Evolutionary conservation across 2,329 filamentous ascomycete species (phyloP).

Genomic region (Alternaria panax): DNA sequence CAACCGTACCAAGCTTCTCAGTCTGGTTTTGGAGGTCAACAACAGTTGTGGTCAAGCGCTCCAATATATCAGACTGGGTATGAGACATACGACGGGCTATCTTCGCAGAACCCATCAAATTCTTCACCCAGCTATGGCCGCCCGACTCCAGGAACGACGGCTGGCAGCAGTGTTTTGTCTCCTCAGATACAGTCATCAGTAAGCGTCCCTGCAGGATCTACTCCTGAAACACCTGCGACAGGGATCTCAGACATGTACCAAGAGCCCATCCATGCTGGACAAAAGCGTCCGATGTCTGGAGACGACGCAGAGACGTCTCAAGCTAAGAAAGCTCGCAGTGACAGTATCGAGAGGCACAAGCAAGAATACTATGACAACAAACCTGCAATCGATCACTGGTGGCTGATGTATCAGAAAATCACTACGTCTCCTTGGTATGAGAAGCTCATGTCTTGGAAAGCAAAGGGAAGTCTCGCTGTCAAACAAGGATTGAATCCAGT

Average conservation of each 20-base stretch:
- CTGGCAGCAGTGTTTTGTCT: too few relatives aligned
- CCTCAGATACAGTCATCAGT: too few relatives aligned
- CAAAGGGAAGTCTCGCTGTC: not conserved
- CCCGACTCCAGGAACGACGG: too few relatives aligned
- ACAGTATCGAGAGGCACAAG: not conserved
- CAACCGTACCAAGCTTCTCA: not conserved
- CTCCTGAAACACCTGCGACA: not conserved
- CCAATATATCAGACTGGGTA: too few relatives aligned
- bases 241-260: not conserved
- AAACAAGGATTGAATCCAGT: not conserved
- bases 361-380: not conserved
- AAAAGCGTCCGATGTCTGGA: not conserved
- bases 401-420: not conserved
- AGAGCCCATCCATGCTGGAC: not conserved
- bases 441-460: not conserved
- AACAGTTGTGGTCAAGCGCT: not conserved
- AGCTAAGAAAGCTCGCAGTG: not conserved
- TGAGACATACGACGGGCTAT: too few relatives aligned
- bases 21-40: not conserved
- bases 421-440: not conserved
- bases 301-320: not conserved
- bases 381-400: not conserved
- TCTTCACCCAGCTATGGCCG: too few relatives aligned
- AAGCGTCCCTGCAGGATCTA: too few relatives aligned
- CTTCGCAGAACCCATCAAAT: too few relatives aligned